Percentiles rank a stretch among this genome's conserved stretches.
phyloP scores from a whole-genome alignment of 2,329 filamentous ascomycete genomes.

The Hypoxylon sp. region DNA sequence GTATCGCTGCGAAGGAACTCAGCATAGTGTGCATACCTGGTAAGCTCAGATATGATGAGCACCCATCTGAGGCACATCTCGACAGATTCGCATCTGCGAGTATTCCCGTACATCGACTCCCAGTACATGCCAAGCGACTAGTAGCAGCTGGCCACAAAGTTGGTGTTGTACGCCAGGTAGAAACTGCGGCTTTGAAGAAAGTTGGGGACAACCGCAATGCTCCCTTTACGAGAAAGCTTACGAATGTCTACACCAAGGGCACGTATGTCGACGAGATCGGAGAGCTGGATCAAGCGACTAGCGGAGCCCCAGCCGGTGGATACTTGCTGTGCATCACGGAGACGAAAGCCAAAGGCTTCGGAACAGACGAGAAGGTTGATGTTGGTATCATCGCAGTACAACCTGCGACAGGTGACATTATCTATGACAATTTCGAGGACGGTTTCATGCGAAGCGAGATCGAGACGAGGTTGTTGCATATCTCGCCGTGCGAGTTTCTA shows the following conservation, averaged over 20 bases:
- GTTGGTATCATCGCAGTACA: constrained; percentile 95
- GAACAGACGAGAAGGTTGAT: constrained; percentile 93
- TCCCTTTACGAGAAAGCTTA: constrained; percentile 92
- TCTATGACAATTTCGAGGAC: constrained; percentile 96
- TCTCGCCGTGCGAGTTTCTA: constrained; percentile 94
- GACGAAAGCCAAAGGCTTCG: constrained; percentile 79
- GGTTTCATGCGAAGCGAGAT: constrained; percentile 98
- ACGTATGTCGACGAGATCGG: constrained; percentile 97
- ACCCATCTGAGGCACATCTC: constrained; percentile 91
- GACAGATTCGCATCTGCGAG: constrained; percentile 95
- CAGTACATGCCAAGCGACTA: constrained; percentile 93
- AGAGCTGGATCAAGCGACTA: constrained; percentile 73
- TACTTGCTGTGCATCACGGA: constrained; percentile 95
- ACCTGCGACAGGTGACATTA: constrained; percentile 93
- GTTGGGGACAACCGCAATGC: constrained; percentile 94
- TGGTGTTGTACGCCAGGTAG: constrained; percentile 92
- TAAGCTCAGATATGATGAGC: constrained; percentile 94
- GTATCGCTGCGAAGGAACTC: constrained; percentile 88
- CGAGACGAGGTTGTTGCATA: constrained; percentile 94
- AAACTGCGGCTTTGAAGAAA: constrained; percentile 96
- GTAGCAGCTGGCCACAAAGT: constrained; percentile 96
- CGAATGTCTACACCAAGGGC: constrained; percentile 97
- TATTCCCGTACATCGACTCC: constrained; percentile 90
- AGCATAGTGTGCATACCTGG: constrained; percentile 97
- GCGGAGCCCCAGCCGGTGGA: constrained; percentile 75